Evolutionary conservation across 371 early-diverging fungal genomes (phyloP).

Genomic region (Mortierella sp.): DNA sequence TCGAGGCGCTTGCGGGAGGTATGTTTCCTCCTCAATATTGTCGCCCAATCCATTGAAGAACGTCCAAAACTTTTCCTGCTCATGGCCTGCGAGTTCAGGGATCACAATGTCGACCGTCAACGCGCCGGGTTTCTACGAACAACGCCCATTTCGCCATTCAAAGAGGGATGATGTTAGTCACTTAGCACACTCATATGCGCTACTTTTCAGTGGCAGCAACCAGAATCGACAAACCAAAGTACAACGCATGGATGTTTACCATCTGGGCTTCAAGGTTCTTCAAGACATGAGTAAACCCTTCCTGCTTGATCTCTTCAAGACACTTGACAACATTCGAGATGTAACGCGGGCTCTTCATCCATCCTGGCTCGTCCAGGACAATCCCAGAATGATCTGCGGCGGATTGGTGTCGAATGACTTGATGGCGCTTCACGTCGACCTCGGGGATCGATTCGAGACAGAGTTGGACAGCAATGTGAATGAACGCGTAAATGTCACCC

Average conservation of each 20-base stretch:
- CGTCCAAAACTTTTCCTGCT: conserved; percentile 43
- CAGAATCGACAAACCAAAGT: too few species aligned
- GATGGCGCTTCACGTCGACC: conserved; percentile 39
- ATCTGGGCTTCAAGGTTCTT: conserved; percentile 52
- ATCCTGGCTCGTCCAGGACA: conserved; percentile 39
- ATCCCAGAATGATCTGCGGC: conserved; percentile 31
- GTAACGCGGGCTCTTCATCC: conserved; percentile 36
- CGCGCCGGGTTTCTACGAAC: conserved; percentile 36
- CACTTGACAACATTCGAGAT: conserved; percentile 28
- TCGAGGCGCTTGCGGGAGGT: conserved; percentile 22
- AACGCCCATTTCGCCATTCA: too few species aligned
- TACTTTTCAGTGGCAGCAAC: neutral
- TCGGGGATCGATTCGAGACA: conserved; percentile 48
- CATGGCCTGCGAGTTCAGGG: conserved; percentile 15
- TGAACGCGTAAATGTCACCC: conserved; percentile 25
- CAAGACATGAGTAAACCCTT: conserved; percentile 35
- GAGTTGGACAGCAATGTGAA: conserved; percentile 39
- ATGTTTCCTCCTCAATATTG: conserved; percentile 29
- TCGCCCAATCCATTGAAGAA: conserved; percentile 47
- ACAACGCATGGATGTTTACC: conserved; percentile 18
- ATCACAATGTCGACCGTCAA: conserved; percentile 39
- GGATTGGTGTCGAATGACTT: conserved; percentile 40
- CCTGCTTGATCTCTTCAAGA: conserved; percentile 44
- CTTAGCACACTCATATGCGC: neutral
- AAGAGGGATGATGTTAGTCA: neutral